Base-by-base conservation (phyloP, 768 basidiomycete species). In the Rhizopogon vinicolor region DNA sequence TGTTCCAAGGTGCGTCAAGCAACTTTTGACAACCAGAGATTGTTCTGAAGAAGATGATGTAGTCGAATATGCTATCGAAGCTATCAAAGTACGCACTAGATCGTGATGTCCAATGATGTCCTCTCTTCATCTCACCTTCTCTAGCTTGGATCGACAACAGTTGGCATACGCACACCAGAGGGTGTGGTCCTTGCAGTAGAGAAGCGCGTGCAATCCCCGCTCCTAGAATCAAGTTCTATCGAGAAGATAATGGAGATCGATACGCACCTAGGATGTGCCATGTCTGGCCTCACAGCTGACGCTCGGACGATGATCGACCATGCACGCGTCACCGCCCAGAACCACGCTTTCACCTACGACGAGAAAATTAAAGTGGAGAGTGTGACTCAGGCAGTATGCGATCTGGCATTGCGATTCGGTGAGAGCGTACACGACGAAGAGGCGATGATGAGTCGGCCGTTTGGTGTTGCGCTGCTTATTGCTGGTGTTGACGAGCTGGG, bases 221-320 rank as follows among this genome's bases (percentile, higher is more conserved):
- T 99, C 46, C 84, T 98, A 65, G 97, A 98, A 75, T 86, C 93
- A 41, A 89, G 83, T 59, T 95, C 94, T 53, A 94, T 99, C 67
- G 96, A 99, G 72, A 98, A 98, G 80, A 98, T 98, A 69, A 98
- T 99, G 96, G 97, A 99, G 77, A 98, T 99, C 65, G 97, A 98
- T 75, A 61, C 72, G 12, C 97, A 99, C 75, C 85, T 99, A 57
- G 97, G 94, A 9, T 98, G 95, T 63, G 97, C 97, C 55, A 98
- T 98, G 95, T 95, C 93, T 44, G 91, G 91, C 33, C 81, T 99
- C 58, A 97, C 93, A 54, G 96, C 97, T 53, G 97, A 99, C 74
- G 96, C 97, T 44, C 85, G 97, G 59, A 99, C 97, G 46, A 99
- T 99, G 91, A 92, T 99, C 72, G 97, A 99, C 81, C 97, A 99